phyloP scores from a whole-genome alignment of 768 basidiomycete genomes.

The Russula olivacea region DNA sequence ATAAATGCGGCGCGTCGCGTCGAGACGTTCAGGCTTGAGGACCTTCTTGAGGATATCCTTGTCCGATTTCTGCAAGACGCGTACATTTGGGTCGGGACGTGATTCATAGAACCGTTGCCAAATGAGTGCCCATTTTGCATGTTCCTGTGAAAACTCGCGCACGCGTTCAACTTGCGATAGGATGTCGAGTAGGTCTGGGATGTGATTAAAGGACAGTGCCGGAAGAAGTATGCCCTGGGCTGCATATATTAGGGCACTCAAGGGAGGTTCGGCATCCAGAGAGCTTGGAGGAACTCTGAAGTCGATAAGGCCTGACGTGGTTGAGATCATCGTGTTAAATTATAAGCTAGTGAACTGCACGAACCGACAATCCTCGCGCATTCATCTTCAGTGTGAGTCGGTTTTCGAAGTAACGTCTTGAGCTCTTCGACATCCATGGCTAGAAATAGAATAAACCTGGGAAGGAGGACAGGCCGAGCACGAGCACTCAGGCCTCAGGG shows the following conservation, averaged over 20 bases:
- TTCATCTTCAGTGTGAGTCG: slow-evolving; percentile 12
- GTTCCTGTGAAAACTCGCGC: slow-evolving; percentile 16
- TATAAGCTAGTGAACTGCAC: neutral
- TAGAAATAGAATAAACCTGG: neutral
- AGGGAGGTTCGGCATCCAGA: neutral
- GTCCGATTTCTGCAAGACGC: slow-evolving; percentile 18
- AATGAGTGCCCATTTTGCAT: slow-evolving; percentile 19
- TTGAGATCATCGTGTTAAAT: slow-evolving; percentile 3
- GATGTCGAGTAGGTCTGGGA: slow-evolving; percentile 20
- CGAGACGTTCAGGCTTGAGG: slow-evolving; percentile 18
- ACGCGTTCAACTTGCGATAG: slow-evolving; percentile 22
- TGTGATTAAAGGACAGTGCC: slow-evolving; percentile 12
- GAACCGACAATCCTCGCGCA: slow-evolving; percentile 8
- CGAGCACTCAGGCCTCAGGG: no score
- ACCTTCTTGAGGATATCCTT: slow-evolving; percentile 15
- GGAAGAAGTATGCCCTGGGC: slow-evolving; percentile 16
- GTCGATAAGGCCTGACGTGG: slow-evolving; percentile 13
- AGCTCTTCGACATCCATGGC: slow-evolving; percentile 14
- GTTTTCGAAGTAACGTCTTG: slow-evolving; percentile 11
- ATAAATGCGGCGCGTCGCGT: slow-evolving; percentile 12
- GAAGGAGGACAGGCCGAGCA: neutral
- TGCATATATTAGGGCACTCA: slow-evolving; percentile 8
- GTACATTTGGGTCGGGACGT: slow-evolving; percentile 8
- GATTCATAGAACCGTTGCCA: slow-evolving; percentile 19
- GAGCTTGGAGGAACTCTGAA: slow-evolving; percentile 2